Evolutionary conservation across 2,329 filamentous ascomycete genomes (phyloP), one percentile per base, ranked within the genome.

Genomic region (Orbilia ellipsospora): DNA sequence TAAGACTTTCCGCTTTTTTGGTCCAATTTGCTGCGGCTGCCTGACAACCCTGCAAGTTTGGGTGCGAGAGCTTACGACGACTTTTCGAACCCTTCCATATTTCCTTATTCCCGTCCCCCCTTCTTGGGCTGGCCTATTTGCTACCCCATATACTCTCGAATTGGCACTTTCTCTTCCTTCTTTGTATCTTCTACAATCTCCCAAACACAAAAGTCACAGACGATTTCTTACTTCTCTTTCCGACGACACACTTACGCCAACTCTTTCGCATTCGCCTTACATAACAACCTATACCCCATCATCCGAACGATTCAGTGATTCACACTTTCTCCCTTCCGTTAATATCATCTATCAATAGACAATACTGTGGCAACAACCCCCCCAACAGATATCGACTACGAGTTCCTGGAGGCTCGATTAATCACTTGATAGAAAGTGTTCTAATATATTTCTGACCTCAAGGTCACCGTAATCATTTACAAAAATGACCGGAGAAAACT

Each of bases 11-110:
- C 63, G 56, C 57, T 61, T 66, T 68, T 68, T 51, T 62, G 56
- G 63, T 44, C 62, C 64, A 67, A 74, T 74, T 68, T 68, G 70
- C 70, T 74, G 70, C 70, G 70, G 70, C 70, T 74, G 70, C 70
- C 70, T 74, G 70, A 48, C 70, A 74, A 74, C 70, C 70, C 70
- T 74, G 70, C 63, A 67, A 74, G 48, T 60, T 68, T 57, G 59
- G 57, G 64, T 50, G 62, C 31, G 31, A 63, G 70, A 74, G 70
- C 70, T 74, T 74, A 74, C 70, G 70, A 74, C 70, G 70, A 74
- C 70, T 74, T 67, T 74, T 74, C 63, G 56, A 62, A 63, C 68
- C 70, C 70, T 64, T 45, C 63, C 63, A 74, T 74, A 74, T 68
- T 74, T 74, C 70, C 70, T 74, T 74, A 68, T 74, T 74, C 64